Percentiles rank a stretch among this genome's conserved stretches.
Evolutionary conservation across 73 alveolate genomes (phyloP).

Genomic region (Breviolum minutum): DNA sequence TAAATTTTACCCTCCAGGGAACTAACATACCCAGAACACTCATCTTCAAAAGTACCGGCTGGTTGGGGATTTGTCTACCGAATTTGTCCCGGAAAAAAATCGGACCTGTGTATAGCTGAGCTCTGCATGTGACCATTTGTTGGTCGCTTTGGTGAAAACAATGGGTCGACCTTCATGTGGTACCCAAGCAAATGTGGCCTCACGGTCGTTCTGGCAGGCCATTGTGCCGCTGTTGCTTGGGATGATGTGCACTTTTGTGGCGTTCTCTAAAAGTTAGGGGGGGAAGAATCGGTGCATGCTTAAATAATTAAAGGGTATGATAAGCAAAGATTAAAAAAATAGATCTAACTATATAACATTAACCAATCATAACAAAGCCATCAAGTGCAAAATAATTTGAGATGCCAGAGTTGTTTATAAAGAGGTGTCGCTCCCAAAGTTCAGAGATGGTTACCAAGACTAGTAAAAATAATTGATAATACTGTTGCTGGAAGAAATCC

Average conservation of each 20-base stretch:
- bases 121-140: constrained; percentile 56
- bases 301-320: too few species aligned
- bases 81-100: not conserved
- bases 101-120: constrained; percentile 92
- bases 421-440: too few species aligned
- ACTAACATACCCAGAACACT: too few species aligned
- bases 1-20: too few species aligned
- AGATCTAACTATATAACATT: not conserved
- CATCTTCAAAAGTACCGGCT: too few species aligned
- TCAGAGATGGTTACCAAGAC: too few species aligned
- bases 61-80: not conserved
- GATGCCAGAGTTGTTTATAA: too few species aligned
- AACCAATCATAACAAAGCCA: not conserved
- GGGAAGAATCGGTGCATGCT: not conserved
- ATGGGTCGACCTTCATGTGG: constrained; percentile 77
- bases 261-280: not conserved
- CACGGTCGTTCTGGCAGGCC: not conserved
- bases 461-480: too few species aligned
- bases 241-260: not conserved
- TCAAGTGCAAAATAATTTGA: too few species aligned
- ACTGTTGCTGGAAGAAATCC: too few species aligned
- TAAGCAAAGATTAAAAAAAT: too few species aligned
- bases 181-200: constrained; percentile 83
- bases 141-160: constrained; percentile 78
- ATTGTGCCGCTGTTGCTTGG: not conserved